Conservation (phyloP, 2,329 filamentous ascomycete species). For the Penicillium sp. region DNA sequence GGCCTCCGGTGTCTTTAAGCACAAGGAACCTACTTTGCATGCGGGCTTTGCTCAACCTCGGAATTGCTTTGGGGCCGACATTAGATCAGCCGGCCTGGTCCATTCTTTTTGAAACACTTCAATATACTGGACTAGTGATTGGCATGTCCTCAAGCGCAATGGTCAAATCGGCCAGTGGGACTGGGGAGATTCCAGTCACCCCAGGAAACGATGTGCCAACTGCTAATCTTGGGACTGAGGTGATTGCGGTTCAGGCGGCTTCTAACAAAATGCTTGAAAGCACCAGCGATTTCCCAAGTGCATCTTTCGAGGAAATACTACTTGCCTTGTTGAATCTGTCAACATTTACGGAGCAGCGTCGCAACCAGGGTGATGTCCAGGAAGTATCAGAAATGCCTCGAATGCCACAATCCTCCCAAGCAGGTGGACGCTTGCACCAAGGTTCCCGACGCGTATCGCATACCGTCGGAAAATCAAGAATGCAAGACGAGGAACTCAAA, state of each 20-base stretch:
- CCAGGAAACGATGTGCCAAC: slow-evolving; percentile 48
- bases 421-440: slow-evolving; percentile 36
- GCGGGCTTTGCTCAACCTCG: slow-evolving; percentile 87
- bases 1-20: slow-evolving; percentile 61
- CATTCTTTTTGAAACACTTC: slow-evolving; percentile 86
- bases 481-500: slow-evolving; percentile 46
- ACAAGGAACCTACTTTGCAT: slow-evolving; percentile 88
- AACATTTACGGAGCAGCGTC: slow-evolving; percentile 43
- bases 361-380: slow-evolving; percentile 48
- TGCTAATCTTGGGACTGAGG: slow-evolving; percentile 73
- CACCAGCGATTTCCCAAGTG: slow-evolving; percentile 84
- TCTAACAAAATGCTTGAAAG: slow-evolving; percentile 86
- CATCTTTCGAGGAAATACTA: slow-evolving; percentile 75
- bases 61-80: slow-evolving; percentile 89
- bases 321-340: slow-evolving; percentile 72
- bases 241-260: slow-evolving; percentile 84
- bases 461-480: slow-evolving; percentile 41
- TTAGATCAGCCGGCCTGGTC: slow-evolving; percentile 76
- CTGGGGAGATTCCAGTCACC: slow-evolving; percentile 28
- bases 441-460: slow-evolving; percentile 44
- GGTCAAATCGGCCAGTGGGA: slow-evolving; percentile 29
- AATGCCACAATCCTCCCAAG: slow-evolving; percentile 28
- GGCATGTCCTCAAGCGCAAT: slow-evolving; percentile 42
- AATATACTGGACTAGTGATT: slow-evolving; percentile 87
- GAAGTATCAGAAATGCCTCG: slow-evolving; percentile 54